Base-by-base conservation (phyloP, 2,329 filamentous ascomycete species). In the Clarireedia homoeocarpa region DNA sequence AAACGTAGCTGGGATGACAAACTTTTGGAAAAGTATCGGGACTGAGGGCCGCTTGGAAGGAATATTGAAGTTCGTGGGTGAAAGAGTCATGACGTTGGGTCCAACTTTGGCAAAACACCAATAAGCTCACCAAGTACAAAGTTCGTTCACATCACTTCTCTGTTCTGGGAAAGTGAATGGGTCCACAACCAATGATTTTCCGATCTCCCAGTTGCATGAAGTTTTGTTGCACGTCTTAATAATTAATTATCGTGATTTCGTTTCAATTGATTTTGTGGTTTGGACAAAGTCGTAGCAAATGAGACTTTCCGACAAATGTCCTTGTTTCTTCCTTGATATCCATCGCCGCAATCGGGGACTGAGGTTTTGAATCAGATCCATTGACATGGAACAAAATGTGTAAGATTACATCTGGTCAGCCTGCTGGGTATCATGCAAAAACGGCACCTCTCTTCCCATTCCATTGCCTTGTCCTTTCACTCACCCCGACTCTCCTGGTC, bases 11-110 rank as follows among this genome's bases (percentile, higher is more conserved):
- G 79, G 79, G 75, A 81, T 62, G 73, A 72, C 27, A 62, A 72
- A 6, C 79, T 80, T 55, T 71, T 86, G 61, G 73, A 72, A 0
- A 71, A 71, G 5, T 88, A 82, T 66, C 81, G 79, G 60, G 71
- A 74, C 38, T 60, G 39, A 30, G 23, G 6, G 12, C 23, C 3
- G 27, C 1, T n/a, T 26, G 10, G 27, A 48, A 15, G 14, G 15
- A 30, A 17, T 12, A 12, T 34, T 12, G 12, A 12, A 34, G 30
- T 34, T 34, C 10, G 10, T 34, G 4, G 30, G 30, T 12, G 30
- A 12, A 12, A 34, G 30, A 34, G 30, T 34, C 30, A 34, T 34
- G 30, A 34, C 30, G 12, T 34, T 34, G 30, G 30, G 30, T 34
- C 30, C 30, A 20, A 17, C 2, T 42, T 14, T 42, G 14, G 15